A percentile compares a stretch with the other conserved stretches of the same genome.
These are phyloP conservation scores for Globisporangium emineosum DNA, from an alignment of 352 stramenopile species.

Conservation along the genomic window DNA sequence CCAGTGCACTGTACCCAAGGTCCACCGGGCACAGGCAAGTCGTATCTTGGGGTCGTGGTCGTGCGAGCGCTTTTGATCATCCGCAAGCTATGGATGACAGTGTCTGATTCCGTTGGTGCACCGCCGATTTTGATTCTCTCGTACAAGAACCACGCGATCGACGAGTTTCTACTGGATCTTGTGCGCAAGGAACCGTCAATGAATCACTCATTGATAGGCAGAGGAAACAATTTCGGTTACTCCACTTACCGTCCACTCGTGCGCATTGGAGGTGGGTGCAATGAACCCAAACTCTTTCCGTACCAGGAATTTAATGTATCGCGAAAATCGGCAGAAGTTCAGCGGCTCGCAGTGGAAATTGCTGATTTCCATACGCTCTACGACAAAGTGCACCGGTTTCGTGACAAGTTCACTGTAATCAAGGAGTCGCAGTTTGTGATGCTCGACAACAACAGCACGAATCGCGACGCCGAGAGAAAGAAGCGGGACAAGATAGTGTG, in stretches of 20 bases:
- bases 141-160: slow-evolving; percentile 89
- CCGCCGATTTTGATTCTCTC: slow-evolving; percentile 81
- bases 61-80: slow-evolving; percentile 77
- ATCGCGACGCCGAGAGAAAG: slow-evolving; percentile 4
- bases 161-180: slow-evolving; percentile 83
- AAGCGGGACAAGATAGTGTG: slow-evolving; percentile 17
- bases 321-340: slow-evolving; percentile 17
- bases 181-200: slow-evolving; percentile 47
- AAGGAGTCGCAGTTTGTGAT: slow-evolving; percentile 15
- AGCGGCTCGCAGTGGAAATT: slow-evolving; percentile 24
- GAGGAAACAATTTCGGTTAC: slow-evolving; percentile 20
- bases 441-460: background rate
- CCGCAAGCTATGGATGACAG: slow-evolving; percentile 64
- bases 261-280: slow-evolving; percentile 67
- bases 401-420: slow-evolving; percentile 13
- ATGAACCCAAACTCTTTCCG: slow-evolving; percentile 43
- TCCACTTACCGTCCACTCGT: slow-evolving; percentile 49
- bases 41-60: slow-evolving; percentile 85
- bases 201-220: slow-evolving; percentile 17
- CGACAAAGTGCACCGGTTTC: slow-evolving; percentile 21
- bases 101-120: slow-evolving; percentile 57
- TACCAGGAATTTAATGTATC: slow-evolving; percentile 37
- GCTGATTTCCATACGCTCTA: slow-evolving; percentile 28
- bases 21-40: slow-evolving; percentile 87
- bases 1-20: slow-evolving; percentile 88